A percentile compares a stretch with the other conserved stretches of the same genome.
Conservation (phyloP, 1,284 basidiomycete species). For the Ceratorhiza oryzae-sativae region DNA sequence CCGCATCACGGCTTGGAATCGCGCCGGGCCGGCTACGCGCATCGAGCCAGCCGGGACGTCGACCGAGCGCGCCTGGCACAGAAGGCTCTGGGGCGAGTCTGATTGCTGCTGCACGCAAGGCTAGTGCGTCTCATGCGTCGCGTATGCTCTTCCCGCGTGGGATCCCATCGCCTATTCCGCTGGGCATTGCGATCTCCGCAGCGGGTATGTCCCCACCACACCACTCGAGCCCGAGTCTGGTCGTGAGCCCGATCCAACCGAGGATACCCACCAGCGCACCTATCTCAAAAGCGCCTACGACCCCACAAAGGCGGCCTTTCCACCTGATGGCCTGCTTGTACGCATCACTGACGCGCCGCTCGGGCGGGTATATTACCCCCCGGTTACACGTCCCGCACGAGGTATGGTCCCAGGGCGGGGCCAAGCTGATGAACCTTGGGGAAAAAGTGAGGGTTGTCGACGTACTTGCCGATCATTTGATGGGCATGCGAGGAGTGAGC, state of each 20-base stretch:
- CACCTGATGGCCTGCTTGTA: slow-evolving; percentile 85
- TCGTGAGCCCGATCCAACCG: slow-evolving; percentile 9
- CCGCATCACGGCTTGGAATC: slow-evolving; percentile 49
- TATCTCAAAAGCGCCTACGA: slow-evolving; percentile 9
- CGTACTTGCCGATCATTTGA: slow-evolving; percentile 75
- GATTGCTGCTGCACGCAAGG: slow-evolving; percentile 11
- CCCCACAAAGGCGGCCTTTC: slow-evolving; percentile 81
- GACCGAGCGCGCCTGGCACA: slow-evolving; percentile 66
- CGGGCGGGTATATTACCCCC: slow-evolving; percentile 88
- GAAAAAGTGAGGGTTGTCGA: slow-evolving; percentile 88
- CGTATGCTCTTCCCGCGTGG: slow-evolving; percentile 27
- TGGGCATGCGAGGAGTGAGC: slow-evolving; percentile 72
- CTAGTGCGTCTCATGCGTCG: slow-evolving; percentile 14
- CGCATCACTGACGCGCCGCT: slow-evolving; percentile 78
- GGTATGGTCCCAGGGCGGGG: slow-evolving; percentile 89
- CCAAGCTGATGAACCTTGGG: slow-evolving; percentile 78
- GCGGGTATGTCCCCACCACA: background rate
- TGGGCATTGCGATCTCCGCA: background rate
- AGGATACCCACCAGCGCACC: slow-evolving; percentile 27
- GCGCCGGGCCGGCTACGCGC: slow-evolving; percentile 60
- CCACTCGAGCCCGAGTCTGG: slow-evolving; percentile 19
- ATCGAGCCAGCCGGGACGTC: slow-evolving; percentile 44
- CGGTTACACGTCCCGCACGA: slow-evolving; percentile 87
- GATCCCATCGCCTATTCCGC: slow-evolving; percentile 24
- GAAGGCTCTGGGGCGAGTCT: background rate